These are phyloP conservation scores for Entoloma clypeatum DNA, from an alignment of 1,284 basidiomycete genomes.

Conservation along the genomic window DNA sequence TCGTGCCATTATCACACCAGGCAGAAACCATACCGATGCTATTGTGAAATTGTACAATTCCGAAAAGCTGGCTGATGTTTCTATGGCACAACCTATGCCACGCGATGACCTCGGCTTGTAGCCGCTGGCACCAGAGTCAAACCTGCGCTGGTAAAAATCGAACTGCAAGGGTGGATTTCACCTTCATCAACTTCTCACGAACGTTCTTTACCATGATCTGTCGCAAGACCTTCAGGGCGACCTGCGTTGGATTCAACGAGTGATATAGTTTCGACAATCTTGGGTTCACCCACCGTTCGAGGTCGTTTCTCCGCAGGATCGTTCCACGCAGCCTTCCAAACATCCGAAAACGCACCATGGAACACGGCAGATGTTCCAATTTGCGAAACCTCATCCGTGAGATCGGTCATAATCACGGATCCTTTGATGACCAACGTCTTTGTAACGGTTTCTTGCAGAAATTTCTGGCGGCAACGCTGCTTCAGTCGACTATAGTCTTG, in stretches of 20 bases:
- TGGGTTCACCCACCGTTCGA: conserved; percentile 35
- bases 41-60: conserved; percentile 43
- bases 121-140: conserved; percentile 34
- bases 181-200: conserved; percentile 50
- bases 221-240: conserved; percentile 55
- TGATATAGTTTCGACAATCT: no score
- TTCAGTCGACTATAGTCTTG: conserved; percentile 51
- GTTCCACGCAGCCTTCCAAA: conserved; percentile 54
- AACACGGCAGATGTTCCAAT: conserved; percentile 38
- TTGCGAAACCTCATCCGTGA: conserved; percentile 49
- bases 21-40: conserved; percentile 58
- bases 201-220: conserved; percentile 47
- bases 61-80: conserved; percentile 48
- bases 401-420: conserved; percentile 43
- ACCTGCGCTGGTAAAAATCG: no score
- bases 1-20: conserved; percentile 56
- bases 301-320: conserved; percentile 39
- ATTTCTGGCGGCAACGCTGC: conserved; percentile 52
- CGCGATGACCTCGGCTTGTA: conserved; percentile 48
- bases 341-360: conserved; percentile 54
- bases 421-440: conserved; percentile 52
- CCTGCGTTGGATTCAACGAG: no score
- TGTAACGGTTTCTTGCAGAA: conserved; percentile 46
- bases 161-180: conserved; percentile 17
- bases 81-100: conserved; percentile 52